phyloP scores from a whole-genome alignment of 2,329 filamentous ascomycete species.

The Thermoascus crustaceus region DNA sequence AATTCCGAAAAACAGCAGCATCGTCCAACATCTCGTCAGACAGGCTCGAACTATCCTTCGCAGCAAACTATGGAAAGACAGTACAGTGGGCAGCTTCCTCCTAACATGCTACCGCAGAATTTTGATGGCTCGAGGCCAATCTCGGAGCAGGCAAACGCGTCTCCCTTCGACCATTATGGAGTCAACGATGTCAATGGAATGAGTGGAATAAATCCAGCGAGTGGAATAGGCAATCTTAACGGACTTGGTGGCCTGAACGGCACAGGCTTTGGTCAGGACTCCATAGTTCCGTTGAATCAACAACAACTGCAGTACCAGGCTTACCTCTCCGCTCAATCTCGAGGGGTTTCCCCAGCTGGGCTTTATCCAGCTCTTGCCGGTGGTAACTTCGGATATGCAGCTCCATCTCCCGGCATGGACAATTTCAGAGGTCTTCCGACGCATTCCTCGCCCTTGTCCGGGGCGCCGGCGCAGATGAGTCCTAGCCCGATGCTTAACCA shows the following conservation, averaged over 20 bases:
- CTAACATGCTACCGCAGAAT: conserved; percentile 27
- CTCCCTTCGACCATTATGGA: conserved; percentile 32
- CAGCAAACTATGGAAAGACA: conserved; percentile 35
- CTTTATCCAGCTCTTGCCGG: conserved; percentile 41
- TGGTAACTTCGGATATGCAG: conserved; percentile 37
- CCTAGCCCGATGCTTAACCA: conserved; percentile 41
- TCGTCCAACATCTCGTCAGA: conserved; percentile 36
- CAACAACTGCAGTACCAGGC: conserved; percentile 52
- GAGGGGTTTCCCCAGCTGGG: conserved; percentile 34
- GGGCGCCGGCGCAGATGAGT: conserved; percentile 29
- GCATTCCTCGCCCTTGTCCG: conserved; percentile 28
- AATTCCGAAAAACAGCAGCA: conserved; percentile 35
- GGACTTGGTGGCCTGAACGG: conserved; percentile 23
- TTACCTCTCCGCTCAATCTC: conserved; percentile 41
- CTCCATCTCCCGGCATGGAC: conserved; percentile 32
- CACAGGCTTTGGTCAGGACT: conserved; percentile 30
- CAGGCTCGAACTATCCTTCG: conserved; percentile 26
- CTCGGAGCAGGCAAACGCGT: conserved; percentile 27
- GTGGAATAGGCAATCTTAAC: conserved; percentile 18
- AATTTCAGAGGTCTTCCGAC: conserved; percentile 34
- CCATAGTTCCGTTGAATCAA: conserved; percentile 34
- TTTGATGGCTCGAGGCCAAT: conserved; percentile 30
- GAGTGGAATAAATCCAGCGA: conserved; percentile 12
- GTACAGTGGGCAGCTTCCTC: conserved; percentile 32
- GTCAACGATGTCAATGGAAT: conserved; percentile 25